Conservation (phyloP, 1,284 basidiomycete genomes). For the Malassezia obtusa region DNA sequence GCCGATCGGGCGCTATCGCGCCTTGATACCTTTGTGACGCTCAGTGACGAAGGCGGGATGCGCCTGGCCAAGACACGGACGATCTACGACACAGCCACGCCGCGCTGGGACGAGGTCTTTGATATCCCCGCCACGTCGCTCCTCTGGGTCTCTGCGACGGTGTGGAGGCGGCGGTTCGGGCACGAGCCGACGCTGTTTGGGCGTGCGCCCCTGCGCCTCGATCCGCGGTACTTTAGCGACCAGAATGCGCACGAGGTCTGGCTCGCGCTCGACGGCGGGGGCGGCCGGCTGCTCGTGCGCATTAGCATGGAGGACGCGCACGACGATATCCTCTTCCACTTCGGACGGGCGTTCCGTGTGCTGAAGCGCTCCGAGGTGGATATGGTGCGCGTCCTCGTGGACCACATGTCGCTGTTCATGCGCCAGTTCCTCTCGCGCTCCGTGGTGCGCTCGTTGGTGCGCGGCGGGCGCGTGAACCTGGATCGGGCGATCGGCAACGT, state of each 20-base stretch:
- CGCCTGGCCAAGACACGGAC: constrained; percentile 89
- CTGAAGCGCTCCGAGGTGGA: constrained; percentile 88
- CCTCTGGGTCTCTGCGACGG: constrained; percentile 90
- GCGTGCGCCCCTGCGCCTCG: constrained; percentile 80
- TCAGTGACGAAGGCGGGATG: constrained; percentile 83
- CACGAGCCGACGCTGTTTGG: constrained; percentile 61
- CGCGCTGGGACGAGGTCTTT: constrained; percentile 94
- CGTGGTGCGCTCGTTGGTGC: constrained; percentile 53
- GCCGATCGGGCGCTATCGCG: background rate
- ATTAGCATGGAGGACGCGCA: constrained; percentile 98
- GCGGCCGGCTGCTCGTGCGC: constrained; percentile 66
- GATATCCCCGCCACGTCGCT: constrained; percentile 72
- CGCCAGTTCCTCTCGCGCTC: constrained; percentile 74
- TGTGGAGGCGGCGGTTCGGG: constrained; percentile 70
- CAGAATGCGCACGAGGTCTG: constrained; percentile 82
- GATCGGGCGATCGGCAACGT: constrained; percentile 46
- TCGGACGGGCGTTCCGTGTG: constrained; percentile 86
- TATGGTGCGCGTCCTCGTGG: constrained; percentile 91
- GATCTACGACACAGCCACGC: constrained; percentile 79
- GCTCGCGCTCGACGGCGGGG: constrained; percentile 79
- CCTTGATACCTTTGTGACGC: constrained; percentile 77
- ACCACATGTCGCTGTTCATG: constrained; percentile 92
- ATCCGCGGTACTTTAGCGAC: constrained; percentile 78
- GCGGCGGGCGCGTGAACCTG: constrained; percentile 38
- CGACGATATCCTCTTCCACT: constrained; percentile 95